Evolutionary conservation across 2,329 filamentous ascomycete genomes (phyloP).

Genomic region (Apiospora hydei): DNA sequence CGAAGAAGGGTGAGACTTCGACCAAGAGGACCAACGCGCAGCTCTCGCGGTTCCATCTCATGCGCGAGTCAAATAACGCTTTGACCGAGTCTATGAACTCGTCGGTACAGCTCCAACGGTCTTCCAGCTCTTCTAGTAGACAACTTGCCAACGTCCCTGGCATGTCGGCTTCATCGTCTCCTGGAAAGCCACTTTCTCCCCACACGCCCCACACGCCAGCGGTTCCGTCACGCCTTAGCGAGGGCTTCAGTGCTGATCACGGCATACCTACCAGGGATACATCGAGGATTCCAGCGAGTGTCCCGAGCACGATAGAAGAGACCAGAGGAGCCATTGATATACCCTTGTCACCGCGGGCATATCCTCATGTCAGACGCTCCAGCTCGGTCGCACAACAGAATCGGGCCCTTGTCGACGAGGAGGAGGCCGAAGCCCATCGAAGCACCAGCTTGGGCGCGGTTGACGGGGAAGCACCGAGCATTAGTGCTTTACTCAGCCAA

Average conservation of each 20-base stretch:
- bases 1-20: conserved; percentile 71
- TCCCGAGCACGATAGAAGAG: conserved; percentile 54
- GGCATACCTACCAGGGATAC: conserved; percentile 39
- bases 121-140: conserved; percentile 75
- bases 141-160: conserved; percentile 67
- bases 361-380: conserved; percentile 65
- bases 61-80: conserved; percentile 87
- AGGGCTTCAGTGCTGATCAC: conserved; percentile 84
- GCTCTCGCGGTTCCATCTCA: conserved; percentile 83
- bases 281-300: conserved; percentile 46
- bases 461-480: conserved; percentile 68
- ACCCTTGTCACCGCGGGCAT: conserved; percentile 71
- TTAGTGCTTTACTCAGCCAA: conserved; percentile 67
- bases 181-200: conserved; percentile 87
- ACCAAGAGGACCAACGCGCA: conserved; percentile 81
- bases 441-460: conserved; percentile 73
- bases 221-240: conserved; percentile 90
- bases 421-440: conserved; percentile 68
- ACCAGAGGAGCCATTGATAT: conserved; percentile 74
- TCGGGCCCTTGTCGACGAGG: conserved; percentile 61
- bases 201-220: conserved; percentile 93
- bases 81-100: conserved; percentile 94
- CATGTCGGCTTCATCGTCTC: conserved; percentile 87
- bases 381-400: conserved; percentile 74
- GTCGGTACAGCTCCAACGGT: conserved; percentile 83